These are phyloP conservation scores for Hyaloraphidium curvatum DNA, from an alignment of 192 early-diverging fungal species.

Conservation along the genomic window DNA sequence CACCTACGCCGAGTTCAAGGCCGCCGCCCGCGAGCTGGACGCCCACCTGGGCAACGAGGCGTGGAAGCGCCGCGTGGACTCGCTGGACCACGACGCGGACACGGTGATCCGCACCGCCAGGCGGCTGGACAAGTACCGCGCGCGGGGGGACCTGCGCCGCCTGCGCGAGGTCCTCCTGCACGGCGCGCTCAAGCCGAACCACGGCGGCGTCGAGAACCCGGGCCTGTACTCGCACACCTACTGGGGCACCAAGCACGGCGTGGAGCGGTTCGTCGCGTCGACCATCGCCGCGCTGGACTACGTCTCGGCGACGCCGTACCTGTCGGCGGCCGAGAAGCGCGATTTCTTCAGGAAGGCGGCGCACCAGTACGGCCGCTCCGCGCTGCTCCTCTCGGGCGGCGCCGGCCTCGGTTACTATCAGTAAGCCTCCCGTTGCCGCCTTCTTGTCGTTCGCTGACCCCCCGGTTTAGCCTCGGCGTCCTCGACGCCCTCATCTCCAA, in stretches of 20 bases:
- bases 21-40: constrained; percentile 36
- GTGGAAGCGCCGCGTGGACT: constrained; percentile 36
- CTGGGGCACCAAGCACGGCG: constrained; percentile 47
- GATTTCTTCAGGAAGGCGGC: constrained; percentile 38
- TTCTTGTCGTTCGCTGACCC: too few species aligned
- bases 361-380: constrained; percentile 50
- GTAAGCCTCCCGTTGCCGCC: too few species aligned
- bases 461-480: constrained; percentile 53
- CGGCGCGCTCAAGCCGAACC: constrained; percentile 45
- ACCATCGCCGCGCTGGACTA: constrained; percentile 18
- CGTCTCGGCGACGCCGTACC: constrained; percentile 10
- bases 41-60: constrained; percentile 38
- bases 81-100: not conserved
- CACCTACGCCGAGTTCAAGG: constrained; percentile 43
- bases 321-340: constrained; percentile 33
- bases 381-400: constrained; percentile 61
- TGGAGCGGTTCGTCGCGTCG: constrained; percentile 37
- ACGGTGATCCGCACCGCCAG: not conserved
- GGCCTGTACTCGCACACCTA: constrained; percentile 51
- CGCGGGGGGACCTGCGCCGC: constrained; percentile 3
- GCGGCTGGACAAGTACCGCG: constrained; percentile 6
- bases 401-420: constrained; percentile 50
- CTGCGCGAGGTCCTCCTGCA: constrained; percentile 5
- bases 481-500: constrained; percentile 48
- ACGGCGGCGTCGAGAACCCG: constrained; percentile 56